Evolutionary conservation across 1,284 basidiomycete genomes (phyloP), one percentile per base, ranked within the genome.

Genomic region (Sporisorium iseilematis-ciliati): DNA sequence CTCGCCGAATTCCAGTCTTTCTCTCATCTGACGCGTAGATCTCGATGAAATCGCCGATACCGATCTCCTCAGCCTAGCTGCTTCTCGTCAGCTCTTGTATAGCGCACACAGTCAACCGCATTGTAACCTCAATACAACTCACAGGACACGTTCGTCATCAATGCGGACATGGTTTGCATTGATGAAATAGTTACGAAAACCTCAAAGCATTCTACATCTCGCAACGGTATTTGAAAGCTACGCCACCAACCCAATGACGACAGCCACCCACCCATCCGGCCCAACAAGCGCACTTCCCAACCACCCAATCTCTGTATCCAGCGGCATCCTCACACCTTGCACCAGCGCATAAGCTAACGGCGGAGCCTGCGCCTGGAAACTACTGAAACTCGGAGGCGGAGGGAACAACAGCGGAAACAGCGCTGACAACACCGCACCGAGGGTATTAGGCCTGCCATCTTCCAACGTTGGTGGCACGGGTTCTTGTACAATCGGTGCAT

Each of bases 221-320:
- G n/a, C 46, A 31, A 18, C 51, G 35, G 16, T 35, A 29, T 50
- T 33, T 48, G 23, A 29, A 4, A 8, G 12, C 46, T 49, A 62
- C 6, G 16, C 21, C 14, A 75, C 43, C 25, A 75, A 42, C 40
- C 68, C 73, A 50, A 75, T 71, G 5, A 75, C 67, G 1, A 75
- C 65, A 6, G 68, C 52, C 16, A 75, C 61, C 95, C 95, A 98
- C 7, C 96, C 96, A 83, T 98, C 96, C 7, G 94, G 93, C 11
- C 94, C 94, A 14, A 91, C 90, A 85, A 97, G 88, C 78, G 93
- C 94, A 12, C 93, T 91, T 14, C 93, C 93, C 14, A 98, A 86
- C 95, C 95, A 98, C 2, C 92, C 93, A 82, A 98, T 89, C 82
- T 97, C 95, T 1, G 93, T 89, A 48, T 97, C 95, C 18, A 90